Percentiles rank a stretch among this genome's conserved stretches.
Conservation (phyloP, 805 yeast genomes). For the Yamadazyma philogaea region DNA sequence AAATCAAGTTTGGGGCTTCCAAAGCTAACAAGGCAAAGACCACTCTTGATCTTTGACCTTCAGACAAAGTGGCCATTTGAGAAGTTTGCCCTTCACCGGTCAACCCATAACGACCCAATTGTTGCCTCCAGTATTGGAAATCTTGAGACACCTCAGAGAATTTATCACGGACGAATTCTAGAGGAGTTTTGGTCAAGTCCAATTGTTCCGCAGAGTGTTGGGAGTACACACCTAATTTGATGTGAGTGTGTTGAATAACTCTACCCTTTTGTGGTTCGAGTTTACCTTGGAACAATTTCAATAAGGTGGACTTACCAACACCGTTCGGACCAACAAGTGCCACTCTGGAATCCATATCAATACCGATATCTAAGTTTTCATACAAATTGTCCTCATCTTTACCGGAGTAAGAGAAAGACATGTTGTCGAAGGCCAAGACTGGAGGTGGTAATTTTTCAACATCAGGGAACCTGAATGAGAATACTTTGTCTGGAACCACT, state of each 20-base stretch:
- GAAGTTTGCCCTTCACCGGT: constrained; percentile 99
- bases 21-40: constrained; percentile 95
- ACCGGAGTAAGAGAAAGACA: constrained; percentile 87
- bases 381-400: constrained; percentile 82
- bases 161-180: constrained; percentile 95
- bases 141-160: constrained; percentile 90
- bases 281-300: constrained; percentile 95
- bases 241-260: constrained; percentile 95
- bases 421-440: constrained; percentile 93
- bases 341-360: constrained; percentile 98
- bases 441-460: constrained; percentile 99
- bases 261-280: constrained; percentile 88
- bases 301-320: constrained; percentile 95
- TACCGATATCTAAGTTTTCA: constrained; percentile 91
- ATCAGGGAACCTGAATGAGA: constrained; percentile 89
- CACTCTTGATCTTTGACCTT: constrained; percentile 99
- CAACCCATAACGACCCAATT: constrained; percentile 95
- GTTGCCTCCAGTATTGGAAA: constrained; percentile 98
- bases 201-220: constrained; percentile 99
- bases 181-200: constrained; percentile 90
- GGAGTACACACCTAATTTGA: constrained; percentile 97
- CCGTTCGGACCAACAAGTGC: constrained; percentile 99
- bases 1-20: constrained; percentile 89
- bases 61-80: constrained; percentile 96
- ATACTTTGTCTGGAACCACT: constrained; percentile 89